Base-by-base conservation (phyloP, 2,329 filamentous ascomycete genomes). In the Chaetomium sp. region DNA sequence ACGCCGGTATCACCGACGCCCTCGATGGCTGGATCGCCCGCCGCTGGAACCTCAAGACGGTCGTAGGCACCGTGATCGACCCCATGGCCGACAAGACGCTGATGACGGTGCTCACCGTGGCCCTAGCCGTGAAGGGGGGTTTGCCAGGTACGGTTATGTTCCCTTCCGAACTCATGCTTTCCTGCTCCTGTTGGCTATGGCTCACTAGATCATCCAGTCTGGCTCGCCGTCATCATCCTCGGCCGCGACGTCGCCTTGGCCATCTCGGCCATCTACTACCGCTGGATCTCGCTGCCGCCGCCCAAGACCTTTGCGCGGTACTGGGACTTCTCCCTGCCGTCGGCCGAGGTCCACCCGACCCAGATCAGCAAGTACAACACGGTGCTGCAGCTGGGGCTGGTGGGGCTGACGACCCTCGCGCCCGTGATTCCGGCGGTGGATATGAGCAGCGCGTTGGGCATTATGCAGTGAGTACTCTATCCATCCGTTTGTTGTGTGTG, bases 11-110 rank as follows among this genome's bases (percentile, higher is more conserved):
- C 71, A 97, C 94, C 0, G 95, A 99, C 75, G 82, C 97, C 7
- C 84, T 98, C 2, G 95, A 99, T 75, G 95, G 95, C 64, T 98
- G 90, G 84, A 95, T 99, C 72, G 95, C 95, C 29, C 87, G 95
- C 49, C 85, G 84, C 66, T 98, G 90, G 87, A 90, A 94, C 58
- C 84, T 92, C 64, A 90, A 95, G 77, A 98, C 95, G 0, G 94
- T 99, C 1, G 92, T 98, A 10, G 95, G 95, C 62, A 96, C 92
- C 62, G 87, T 99, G 33, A 92, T 99, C 67, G 93, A 97, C 73
- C 95, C 95, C 6, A 95, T 97, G 90, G 95, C 95, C 3, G 95
- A 99, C 78, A 99, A 99, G 80, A 85, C 87, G 9, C 84, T 99
- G 69, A 98, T 99, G 95, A 97, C 94, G 0, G 87, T 97, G 64